Evolutionary conservation across 306 rosid species (phyloP).

Genomic region (Lathyrus tuberosus): DNA sequence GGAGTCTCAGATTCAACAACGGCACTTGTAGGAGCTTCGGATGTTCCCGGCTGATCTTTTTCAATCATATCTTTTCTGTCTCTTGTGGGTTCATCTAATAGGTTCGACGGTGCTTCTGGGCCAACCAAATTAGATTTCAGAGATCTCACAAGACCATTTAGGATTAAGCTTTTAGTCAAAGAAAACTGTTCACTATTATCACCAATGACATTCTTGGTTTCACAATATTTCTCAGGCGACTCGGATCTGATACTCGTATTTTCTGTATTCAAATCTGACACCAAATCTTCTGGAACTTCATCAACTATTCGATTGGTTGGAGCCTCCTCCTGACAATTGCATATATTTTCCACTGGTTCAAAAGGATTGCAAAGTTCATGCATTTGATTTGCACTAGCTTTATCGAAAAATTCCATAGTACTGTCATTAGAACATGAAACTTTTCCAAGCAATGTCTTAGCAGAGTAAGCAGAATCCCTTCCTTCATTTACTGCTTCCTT

Average conservation of each 20-base stretch:
- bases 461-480: slow-evolving; percentile 25
- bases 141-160: slow-evolving; percentile 46
- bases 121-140: slow-evolving; percentile 45
- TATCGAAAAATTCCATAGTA: slow-evolving; percentile 35
- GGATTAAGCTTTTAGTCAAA: slow-evolving; percentile 37
- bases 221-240: slow-evolving; percentile 30
- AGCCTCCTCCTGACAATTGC: slow-evolving; percentile 48
- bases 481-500: slow-evolving; percentile 39
- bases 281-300: slow-evolving; percentile 39
- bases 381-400: slow-evolving; percentile 23
- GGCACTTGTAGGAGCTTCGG: slow-evolving; percentile 25
- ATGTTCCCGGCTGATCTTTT: slow-evolving; percentile 31
- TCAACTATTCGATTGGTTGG: slow-evolving; percentile 34
- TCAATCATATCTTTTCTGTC: slow-evolving; percentile 39
- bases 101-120: slow-evolving; percentile 43
- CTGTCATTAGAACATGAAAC: slow-evolving; percentile 30
- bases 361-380: slow-evolving; percentile 38
- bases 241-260: slow-evolving; percentile 36
- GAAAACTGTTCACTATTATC: slow-evolving; percentile 36
- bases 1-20: slow-evolving; percentile 43
- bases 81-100: slow-evolving; percentile 23
- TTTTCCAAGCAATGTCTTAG: slow-evolving; percentile 38
- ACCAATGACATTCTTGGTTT: slow-evolving; percentile 33
- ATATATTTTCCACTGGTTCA: slow-evolving; percentile 35
- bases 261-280: slow-evolving; percentile 37